These are phyloP conservation scores for Excoecaria agallocha DNA, from an alignment of 345 rosid genomes.

Conservation along the genomic window DNA sequence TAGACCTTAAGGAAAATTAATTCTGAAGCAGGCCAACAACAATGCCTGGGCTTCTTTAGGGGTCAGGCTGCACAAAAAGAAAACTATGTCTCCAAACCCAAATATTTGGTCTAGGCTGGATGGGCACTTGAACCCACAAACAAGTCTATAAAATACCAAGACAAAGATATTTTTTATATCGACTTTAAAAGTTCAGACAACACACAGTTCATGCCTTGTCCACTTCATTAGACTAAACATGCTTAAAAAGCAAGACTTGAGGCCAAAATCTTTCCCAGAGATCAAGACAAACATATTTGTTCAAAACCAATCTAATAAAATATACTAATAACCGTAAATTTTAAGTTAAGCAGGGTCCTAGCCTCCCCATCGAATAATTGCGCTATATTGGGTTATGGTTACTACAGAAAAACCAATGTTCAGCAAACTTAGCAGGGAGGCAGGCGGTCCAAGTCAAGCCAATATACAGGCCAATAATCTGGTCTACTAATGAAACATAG, in stretches of 20 bases:
- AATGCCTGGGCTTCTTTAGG: neutral
- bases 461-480: neutral
- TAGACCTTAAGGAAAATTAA: neutral
- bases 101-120: neutral
- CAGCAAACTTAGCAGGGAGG: neutral
- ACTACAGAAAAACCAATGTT: too few species aligned
- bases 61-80: neutral
- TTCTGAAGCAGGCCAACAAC: neutral
- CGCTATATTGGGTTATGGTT: neutral
- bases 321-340: neutral
- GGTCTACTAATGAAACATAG: neutral
- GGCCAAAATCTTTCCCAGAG: neutral
- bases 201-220: neutral
- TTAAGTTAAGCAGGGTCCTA: neutral
- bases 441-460: too few species aligned
- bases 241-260: neutral
- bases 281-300: neutral
- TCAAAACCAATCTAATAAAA: neutral
- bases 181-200: too few species aligned
- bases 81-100: neutral
- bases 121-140: neutral
- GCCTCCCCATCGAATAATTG: neutral
- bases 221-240: neutral
- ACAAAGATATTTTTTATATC: neutral
- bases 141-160: neutral